phyloP scores from a whole-genome alignment of 2,329 filamentous ascomycete genomes.

The Epicoccum sorghinum region DNA sequence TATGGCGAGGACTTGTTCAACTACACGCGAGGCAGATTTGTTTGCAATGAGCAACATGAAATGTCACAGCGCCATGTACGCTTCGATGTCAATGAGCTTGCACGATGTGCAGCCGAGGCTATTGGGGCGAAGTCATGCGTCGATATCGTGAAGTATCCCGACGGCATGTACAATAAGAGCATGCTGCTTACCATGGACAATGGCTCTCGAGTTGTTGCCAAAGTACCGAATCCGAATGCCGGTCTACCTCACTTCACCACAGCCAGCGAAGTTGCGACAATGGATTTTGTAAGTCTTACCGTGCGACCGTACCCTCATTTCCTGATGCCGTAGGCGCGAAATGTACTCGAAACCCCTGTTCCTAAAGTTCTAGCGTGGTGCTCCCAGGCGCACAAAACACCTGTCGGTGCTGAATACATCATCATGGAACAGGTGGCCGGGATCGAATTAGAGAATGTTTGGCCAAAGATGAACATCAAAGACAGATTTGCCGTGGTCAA shows the following conservation, averaged over 20 bases:
- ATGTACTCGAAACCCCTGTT: constrained; percentile 38
- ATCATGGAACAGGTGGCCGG: constrained; percentile 41
- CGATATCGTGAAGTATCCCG: constrained; percentile 35
- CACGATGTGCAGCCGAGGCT: constrained; percentile 28
- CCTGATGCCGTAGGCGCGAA: constrained; percentile 28
- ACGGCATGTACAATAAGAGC: constrained; percentile 46
- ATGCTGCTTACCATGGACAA: constrained; percentile 47
- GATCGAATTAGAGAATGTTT: constrained; percentile 37
- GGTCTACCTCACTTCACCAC: constrained; percentile 43
- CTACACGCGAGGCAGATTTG: constrained; percentile 37
- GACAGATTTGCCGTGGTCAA: constrained; percentile 36
- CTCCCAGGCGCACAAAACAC: constrained; percentile 32
- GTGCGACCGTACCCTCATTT: no score
- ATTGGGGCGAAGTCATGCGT: constrained; percentile 35
- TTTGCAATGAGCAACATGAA: constrained; percentile 32
- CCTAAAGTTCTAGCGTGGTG: constrained; percentile 44
- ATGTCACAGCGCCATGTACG: constrained; percentile 27
- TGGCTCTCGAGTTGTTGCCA: constrained; percentile 43
- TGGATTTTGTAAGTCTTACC: constrained; percentile 40
- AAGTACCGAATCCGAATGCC: constrained; percentile 48
- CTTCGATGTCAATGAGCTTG: constrained; percentile 41
- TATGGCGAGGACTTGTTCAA: constrained; percentile 33
- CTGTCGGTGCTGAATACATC: constrained; percentile 44
- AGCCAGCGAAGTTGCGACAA: constrained; percentile 48
- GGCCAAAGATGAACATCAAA: constrained; percentile 34